Evolutionary conservation across 1,284 basidiomycete species (phyloP), one percentile per base, ranked within the genome.

Genomic region (Coriolopsis trogii): DNA sequence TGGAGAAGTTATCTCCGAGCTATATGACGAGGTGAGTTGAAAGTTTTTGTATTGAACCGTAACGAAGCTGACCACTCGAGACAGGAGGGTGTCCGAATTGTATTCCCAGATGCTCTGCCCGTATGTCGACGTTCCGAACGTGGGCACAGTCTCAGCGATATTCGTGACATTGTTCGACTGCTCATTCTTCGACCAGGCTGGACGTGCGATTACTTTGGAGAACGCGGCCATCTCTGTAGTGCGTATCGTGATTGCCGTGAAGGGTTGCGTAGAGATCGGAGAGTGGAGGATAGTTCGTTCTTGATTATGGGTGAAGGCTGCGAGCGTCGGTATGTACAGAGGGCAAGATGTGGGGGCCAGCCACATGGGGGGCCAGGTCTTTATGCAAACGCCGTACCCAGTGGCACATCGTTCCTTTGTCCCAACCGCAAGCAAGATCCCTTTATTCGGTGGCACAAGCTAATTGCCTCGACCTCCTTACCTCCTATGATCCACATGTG

Each of bases 181-280:
- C n/a, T 37, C 36, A 23, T 28, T 28, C 12, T 40, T 45, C 1
- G 18, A 9, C 18, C 30, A 10, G 6, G 30, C 20, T 10, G 57
- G 57, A 9, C 51, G 53, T 12, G 53, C 45, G 23, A 59, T 56
- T 16, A 59, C 36, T 4, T 40, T 54, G 12, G 57, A 59, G 30
- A 59, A 59, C 25, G 20, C 21, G 28, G 10, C 41, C 56, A 58
- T 58, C 24, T 4, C 30, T 8, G 21, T 15, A 2, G 23, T 20
- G 12, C n/a, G 24, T 33, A 10, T 45, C 24, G 25, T 9, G 18
- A 26, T 4, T 10, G 16, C 3, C 18, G 30, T 10, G 24, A 5
- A 20, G 7, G 20, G 33, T 8, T 31, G 18, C 33, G 20, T 31
- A 6, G 6, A 24, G 28, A 37, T n/a, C 25, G 20, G 12, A 10